Evolutionary conservation across 345 rosid species (phyloP).

Genomic region (Geranium rotundifolium): DNA sequence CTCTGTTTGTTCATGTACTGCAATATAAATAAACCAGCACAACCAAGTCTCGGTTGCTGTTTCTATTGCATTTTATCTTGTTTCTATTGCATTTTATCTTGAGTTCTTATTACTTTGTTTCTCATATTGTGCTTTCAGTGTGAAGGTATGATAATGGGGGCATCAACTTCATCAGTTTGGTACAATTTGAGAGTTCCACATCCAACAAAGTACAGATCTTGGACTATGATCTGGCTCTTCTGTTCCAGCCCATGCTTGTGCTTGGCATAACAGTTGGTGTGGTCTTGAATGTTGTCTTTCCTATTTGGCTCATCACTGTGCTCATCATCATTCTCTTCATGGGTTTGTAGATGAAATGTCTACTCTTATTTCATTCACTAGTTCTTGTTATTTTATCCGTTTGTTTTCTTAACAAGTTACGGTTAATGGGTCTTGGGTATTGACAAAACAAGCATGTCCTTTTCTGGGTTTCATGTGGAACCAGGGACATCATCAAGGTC

Average conservation of each 20-base stretch:
- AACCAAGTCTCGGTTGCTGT: no score
- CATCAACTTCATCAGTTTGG: constrained; percentile 89
- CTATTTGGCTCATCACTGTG: constrained; percentile 89
- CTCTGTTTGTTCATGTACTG: no score
- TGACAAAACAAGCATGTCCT: no score
- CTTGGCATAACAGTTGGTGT: constrained; percentile 92
- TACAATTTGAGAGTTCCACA: constrained; percentile 77
- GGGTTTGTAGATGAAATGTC: constrained; percentile 22
- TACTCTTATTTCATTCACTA: not conserved
- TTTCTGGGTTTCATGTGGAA: no score
- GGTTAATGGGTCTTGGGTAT: no score
- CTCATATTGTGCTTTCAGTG: no score
- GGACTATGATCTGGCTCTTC: constrained; percentile 79
- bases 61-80: no score
- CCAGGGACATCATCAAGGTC: constrained; percentile 83
- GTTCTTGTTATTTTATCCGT: no score
- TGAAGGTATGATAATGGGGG: constrained; percentile 98
- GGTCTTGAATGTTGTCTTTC: constrained; percentile 78
- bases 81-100: no score
- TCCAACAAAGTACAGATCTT: constrained; percentile 73
- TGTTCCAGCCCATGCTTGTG: constrained; percentile 91
- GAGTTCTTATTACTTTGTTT: no score
- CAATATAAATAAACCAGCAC: no score
- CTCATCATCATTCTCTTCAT: constrained; percentile 79
- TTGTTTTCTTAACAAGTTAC: no score